Base-by-base conservation (phyloP, 768 basidiomycete genomes). In the Tylopilus rubrobrunneus region DNA sequence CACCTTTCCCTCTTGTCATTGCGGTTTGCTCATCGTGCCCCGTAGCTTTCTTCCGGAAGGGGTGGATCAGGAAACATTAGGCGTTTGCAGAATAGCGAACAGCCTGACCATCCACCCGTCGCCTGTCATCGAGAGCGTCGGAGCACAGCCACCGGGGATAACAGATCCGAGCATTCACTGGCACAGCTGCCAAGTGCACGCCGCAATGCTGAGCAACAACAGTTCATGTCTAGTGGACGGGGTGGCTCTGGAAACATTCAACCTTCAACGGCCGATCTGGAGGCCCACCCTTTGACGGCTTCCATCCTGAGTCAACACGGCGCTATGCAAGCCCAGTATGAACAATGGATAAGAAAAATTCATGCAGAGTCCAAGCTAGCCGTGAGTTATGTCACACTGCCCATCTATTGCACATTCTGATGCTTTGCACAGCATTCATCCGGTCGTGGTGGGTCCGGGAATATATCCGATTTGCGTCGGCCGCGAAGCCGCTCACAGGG, bases 211-310 rank as follows among this genome's bases (percentile, higher is more conserved):
- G 52, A 41, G 0, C 23, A 28, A 11, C 29, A 14, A n/a, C 52
- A 56, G n/a, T 56, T 62, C 48, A 54, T 33, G 8, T 68, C 64
- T 7, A 62, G 59, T 7, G 67, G 66, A 5, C 57, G 66, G 10
- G 66, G 66, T 0, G 66, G 67, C 5, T 51, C 58, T 17, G 66
- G 66, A 33, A 67, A 67, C 43, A 57, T 67, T 33, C 62, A 58
- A 28, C 44, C 33, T 0, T 48, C 48, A 28, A 23, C 53, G 3
- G 31, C 34, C 5, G 34, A n/a, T 44, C 42, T 64, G 11, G 53
- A 55, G 14, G 15, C 51, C 0, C 57, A 66, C n/a, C 67, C 66
- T 4, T 40, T 59, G 53, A 64, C 67, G 7, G 67, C 67, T 9
- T 45, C 57, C 25, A 62, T 67, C 49, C 39, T 67, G n/a, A 56